These are phyloP conservation scores for Aspergillus sclerotioniger DNA, from an alignment of 495 filamentous ascomycete genomes.

Conservation along the genomic window DNA sequence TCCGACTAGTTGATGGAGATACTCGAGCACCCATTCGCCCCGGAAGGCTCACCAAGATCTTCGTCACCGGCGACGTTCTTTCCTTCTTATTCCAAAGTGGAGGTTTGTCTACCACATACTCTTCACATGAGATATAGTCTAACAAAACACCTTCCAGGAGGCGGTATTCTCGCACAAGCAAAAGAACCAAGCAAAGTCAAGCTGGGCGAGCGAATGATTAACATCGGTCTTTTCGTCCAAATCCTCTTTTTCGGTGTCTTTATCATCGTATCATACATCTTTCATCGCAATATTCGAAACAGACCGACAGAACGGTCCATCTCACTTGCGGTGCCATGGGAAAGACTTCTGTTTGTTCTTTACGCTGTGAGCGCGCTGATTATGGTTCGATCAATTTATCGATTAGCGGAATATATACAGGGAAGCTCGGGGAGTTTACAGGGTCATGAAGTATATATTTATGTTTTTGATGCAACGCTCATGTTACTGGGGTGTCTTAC, in stretches of 20 bases:
- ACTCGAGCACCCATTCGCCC: conserved; percentile 6
- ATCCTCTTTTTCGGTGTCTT: conserved; percentile 48
- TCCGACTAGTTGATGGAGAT: conserved; percentile 40
- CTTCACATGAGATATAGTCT: too few relatives aligned
- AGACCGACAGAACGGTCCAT: conserved; percentile 9
- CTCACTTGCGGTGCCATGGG: conserved; percentile 30
- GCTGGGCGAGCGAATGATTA: conserved; percentile 29
- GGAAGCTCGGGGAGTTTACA: conserved; percentile 52
- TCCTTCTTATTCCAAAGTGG: conserved; percentile 8
- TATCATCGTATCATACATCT: conserved; percentile 34
- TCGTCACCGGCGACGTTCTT: conserved; percentile 24
- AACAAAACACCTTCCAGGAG: too few relatives aligned
- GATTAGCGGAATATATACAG: conserved; percentile 60
- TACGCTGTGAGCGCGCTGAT: conserved; percentile 56
- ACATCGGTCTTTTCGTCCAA: conserved; percentile 43
- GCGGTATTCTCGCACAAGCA: neutral
- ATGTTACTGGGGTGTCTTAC: conserved; percentile 43
- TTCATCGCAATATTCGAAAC: conserved; percentile 34
- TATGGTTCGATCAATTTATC: conserved; percentile 59
- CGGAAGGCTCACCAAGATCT: conserved; percentile 21
- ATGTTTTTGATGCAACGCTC: conserved; percentile 59
- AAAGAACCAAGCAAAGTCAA: neutral
- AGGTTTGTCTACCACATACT: too few relatives aligned
- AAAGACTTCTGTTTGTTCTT: conserved; percentile 47
- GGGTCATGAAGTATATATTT: conserved; percentile 57